Evolutionary conservation across 31 red algal genomes (phyloP).

Genomic region (Porphyra umbilicalis): DNA sequence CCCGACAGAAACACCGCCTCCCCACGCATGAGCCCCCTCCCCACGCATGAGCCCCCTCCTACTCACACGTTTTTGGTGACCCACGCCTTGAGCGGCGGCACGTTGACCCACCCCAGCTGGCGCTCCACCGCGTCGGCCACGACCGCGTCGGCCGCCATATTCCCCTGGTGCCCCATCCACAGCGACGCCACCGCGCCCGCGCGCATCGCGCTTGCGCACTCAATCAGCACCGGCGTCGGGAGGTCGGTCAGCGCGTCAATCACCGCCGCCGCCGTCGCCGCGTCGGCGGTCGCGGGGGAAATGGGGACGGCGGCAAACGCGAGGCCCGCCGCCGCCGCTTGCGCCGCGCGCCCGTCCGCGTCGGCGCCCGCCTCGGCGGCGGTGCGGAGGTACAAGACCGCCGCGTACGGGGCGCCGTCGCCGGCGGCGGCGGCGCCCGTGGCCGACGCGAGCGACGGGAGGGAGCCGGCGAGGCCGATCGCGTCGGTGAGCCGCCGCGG

Average conservation of each 20-base stretch:
- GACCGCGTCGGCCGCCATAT: neutral
- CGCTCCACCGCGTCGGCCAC: neutral
- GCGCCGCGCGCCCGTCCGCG: neutral
- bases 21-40: too few relatives aligned
- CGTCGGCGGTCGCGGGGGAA: neutral
- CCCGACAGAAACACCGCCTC: too few relatives aligned
- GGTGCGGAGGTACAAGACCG: neutral
- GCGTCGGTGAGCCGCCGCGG: neutral
- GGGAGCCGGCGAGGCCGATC: neutral
- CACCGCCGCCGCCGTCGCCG: neutral
- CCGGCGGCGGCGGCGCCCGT: neutral
- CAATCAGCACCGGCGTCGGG: neutral
- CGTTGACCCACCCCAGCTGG: neutral
- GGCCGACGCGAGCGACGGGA: neutral
- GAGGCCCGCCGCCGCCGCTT: neutral
- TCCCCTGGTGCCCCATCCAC: neutral
- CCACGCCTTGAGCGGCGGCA: neutral
- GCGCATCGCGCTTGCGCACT: neutral
- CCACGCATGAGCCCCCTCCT: neutral
- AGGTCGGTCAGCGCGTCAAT: neutral
- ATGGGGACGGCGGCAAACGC: neutral
- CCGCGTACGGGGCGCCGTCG: neutral
- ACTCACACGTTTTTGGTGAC: neutral
- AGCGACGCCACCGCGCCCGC: neutral
- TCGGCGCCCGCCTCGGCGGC: neutral